Conservation (phyloP, 2,329 filamentous ascomycete genomes). For the Phyllosticta citrichinensis region DNA sequence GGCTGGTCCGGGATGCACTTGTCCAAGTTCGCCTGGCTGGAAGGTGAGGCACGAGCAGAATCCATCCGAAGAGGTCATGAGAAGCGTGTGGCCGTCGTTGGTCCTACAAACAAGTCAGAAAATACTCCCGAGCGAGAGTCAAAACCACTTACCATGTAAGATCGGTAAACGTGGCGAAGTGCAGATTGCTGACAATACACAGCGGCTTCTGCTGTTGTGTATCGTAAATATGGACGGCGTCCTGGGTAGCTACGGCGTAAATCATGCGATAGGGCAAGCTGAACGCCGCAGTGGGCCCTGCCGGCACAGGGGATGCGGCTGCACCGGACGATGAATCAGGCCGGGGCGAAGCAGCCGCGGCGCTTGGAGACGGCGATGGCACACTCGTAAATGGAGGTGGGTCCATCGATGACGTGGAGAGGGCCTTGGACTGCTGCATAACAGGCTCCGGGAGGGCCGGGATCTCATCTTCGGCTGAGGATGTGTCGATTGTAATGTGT, state of each 20-base stretch:
- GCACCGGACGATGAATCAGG: conserved; percentile 42
- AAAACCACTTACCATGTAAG: conserved; percentile 66
- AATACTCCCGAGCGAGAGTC: neutral
- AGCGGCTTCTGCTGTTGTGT: conserved; percentile 92
- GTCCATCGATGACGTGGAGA: conserved; percentile 64
- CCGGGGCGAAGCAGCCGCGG: conserved; percentile 44
- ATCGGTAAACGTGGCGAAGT: conserved; percentile 96
- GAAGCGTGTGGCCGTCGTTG: conserved; percentile 62
- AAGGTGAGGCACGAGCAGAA: conserved; percentile 94
- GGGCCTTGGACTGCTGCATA: conserved; percentile 44
- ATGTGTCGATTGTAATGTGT: conserved; percentile 91
- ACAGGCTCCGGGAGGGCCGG: conserved; percentile 75
- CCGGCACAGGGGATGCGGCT: conserved; percentile 43
- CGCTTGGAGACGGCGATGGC: conserved; percentile 40
- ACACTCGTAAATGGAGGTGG: conserved; percentile 59
- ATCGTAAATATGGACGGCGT: conserved; percentile 89
- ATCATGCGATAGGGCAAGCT: conserved; percentile 84
- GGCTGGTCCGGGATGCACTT: conserved; percentile 63
- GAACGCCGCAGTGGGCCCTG: conserved; percentile 55
- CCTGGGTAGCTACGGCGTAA: conserved; percentile 94
- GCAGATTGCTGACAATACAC: conserved; percentile 90
- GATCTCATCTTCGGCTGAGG: conserved; percentile 75
- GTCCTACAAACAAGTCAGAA: conserved; percentile 46
- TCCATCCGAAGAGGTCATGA: conserved; percentile 96
- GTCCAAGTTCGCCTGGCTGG: conserved; percentile 70